Evolutionary conservation across 1,139 yeast genomes (phyloP), one percentile per base, ranked within the genome.

Genomic region (Diutina catenulata): DNA sequence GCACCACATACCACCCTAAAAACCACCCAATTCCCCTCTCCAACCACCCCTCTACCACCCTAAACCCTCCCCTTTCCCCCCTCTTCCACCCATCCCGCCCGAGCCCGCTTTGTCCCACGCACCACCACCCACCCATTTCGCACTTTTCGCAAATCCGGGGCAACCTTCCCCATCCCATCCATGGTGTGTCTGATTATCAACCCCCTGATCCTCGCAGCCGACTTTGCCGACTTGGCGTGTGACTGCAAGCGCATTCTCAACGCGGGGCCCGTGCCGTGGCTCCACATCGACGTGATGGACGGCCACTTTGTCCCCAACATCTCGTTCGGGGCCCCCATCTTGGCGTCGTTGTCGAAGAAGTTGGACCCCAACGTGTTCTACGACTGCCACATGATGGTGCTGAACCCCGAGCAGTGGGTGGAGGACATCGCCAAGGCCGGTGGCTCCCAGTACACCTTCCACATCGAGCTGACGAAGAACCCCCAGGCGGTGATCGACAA

Each of bases 331-430:
- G 86, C 94, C 33, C 94, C 95, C 41, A 76, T 91, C 40, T 87
- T 91, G 42, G 64, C 76, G 42, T 78, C 88, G 32, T 70, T 91
- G 51, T 76, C 98, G 52, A 70, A 74, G 46, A 76, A 76, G 41
- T 70, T 88, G 39, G 63, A 68, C 37, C 59, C 55, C 38, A 53
- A 54, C 9, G 77, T 81, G n/a, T 88, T 87, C 55, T 88, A 91
- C 53, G 99, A 91, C 59, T 87, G 97, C 59, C 98, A 91, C 61
- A 88, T 91, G 97, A 91, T 91, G 99, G 97, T 91, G 28, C 67
- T 88, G 27, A 76, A 84, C 49, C 99, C 99, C 14, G 93, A 81
- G 56, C 79, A 80, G 56, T 91, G 98, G 98, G 93, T 91, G 41
- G 82, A 75, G 39, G 94, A 82, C 45, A 80, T 93, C 53, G 97